phyloP scores from a whole-genome alignment of 2,329 filamentous ascomycete species.

The Colletotrichum zoysiae region DNA sequence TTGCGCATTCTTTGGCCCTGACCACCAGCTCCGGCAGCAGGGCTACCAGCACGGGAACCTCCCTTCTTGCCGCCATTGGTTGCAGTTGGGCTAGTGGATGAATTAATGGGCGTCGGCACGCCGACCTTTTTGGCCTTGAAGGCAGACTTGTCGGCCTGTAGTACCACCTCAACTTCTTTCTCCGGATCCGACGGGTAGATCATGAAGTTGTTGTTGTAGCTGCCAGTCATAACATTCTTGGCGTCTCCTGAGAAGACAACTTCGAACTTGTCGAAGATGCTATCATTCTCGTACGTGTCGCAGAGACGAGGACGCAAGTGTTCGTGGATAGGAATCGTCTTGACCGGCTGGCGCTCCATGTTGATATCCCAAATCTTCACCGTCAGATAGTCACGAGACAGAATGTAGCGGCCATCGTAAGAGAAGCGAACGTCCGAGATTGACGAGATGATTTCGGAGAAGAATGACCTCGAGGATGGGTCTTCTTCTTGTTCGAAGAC shows the following conservation, averaged over 20 bases:
- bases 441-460: conserved; percentile 99
- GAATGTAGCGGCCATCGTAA: conserved; percentile 94
- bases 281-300: conserved; percentile 99
- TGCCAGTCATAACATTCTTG: conserved; percentile 99
- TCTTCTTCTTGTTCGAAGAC: conserved; percentile 99
- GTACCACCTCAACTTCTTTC: conserved; percentile 95
- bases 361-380: conserved; percentile 99
- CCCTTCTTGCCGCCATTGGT: conserved; percentile 86
- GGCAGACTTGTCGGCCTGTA: conserved; percentile 98
- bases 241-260: conserved; percentile 98
- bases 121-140: conserved; percentile 99
- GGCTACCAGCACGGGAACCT: conserved; percentile 88
- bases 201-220: conserved; percentile 99
- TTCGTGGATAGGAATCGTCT: conserved; percentile 99
- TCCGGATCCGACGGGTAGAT: conserved; percentile 97
- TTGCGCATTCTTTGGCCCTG: conserved; percentile 97
- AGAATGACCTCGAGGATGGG: conserved; percentile 95
- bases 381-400: conserved; percentile 96
- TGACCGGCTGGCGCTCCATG: conserved; percentile 97
- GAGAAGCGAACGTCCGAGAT: conserved; percentile 99
- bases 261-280: conserved; percentile 99
- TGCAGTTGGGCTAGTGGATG: conserved; percentile 77
- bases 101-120: conserved; percentile 96
- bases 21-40: conserved; percentile 71
- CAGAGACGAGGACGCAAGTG: conserved; percentile 93